These are phyloP conservation scores for Petrea volubilis DNA, from an alignment of 257 asterid species.

Conservation along the genomic window DNA sequence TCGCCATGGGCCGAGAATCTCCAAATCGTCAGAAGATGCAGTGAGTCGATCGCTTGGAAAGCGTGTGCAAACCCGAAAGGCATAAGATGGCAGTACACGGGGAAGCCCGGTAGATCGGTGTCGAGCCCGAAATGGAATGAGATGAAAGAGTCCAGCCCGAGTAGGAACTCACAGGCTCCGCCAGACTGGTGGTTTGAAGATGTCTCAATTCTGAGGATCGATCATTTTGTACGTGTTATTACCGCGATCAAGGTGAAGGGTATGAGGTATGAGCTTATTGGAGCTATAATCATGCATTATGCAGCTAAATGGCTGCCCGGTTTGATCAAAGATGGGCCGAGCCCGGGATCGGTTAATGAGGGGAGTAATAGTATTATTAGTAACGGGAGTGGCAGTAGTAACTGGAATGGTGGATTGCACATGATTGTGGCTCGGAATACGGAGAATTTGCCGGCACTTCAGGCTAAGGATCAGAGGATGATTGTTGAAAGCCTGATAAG, in stretches of 20 bases:
- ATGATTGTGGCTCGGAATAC: slow-evolving; percentile 66
- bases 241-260: slow-evolving; percentile 95
- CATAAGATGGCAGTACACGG: slow-evolving; percentile 92
- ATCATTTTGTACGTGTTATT: slow-evolving; percentile 83
- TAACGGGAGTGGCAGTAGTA: neutral
- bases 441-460: slow-evolving; percentile 49
- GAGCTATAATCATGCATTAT: slow-evolving; percentile 76
- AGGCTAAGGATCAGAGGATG: slow-evolving; percentile 85
- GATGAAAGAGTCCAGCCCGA: slow-evolving; percentile 73
- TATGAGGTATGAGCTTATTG: slow-evolving; percentile 80
- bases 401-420: slow-evolving; percentile 88
- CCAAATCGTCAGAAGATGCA: slow-evolving; percentile 86
- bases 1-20: slow-evolving; percentile 98
- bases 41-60: slow-evolving; percentile 98
- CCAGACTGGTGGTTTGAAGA: slow-evolving; percentile 99
- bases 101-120: slow-evolving; percentile 48
- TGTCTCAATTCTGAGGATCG: slow-evolving; percentile 83
- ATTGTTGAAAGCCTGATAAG: slow-evolving; percentile 89
- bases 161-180: slow-evolving; percentile 64
- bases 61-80: slow-evolving; percentile 98
- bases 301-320: slow-evolving; percentile 85
- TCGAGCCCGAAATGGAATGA: slow-evolving; percentile 92
- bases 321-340: slow-evolving; percentile 41
- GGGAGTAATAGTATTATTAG: slow-evolving; percentile 31
- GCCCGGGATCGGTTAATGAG: slow-evolving; percentile 38